Evolutionary conservation across 2,329 filamentous ascomycete species (phyloP).

Genomic region (Shiraia sp.): DNA sequence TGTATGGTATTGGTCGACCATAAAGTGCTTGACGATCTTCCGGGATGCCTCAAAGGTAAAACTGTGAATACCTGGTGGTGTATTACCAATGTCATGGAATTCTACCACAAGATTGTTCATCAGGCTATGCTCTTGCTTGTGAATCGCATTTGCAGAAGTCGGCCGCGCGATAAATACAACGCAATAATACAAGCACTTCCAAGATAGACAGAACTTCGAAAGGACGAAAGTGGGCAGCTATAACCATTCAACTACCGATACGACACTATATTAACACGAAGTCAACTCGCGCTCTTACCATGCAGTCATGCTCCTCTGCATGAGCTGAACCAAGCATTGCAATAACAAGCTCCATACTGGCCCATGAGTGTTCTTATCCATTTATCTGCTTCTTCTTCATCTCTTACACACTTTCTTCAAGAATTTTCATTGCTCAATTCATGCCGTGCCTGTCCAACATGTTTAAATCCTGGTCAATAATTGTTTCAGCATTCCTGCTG

Average conservation of each 20-base stretch:
- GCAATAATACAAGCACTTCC: too few species aligned
- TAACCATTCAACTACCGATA: conserved; percentile 1
- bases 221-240: too few species aligned
- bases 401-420: conserved; percentile 3
- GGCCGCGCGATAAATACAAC: too few species aligned
- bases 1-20: too few species aligned
- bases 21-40: too few species aligned
- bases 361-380: neutral
- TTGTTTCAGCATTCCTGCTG: conserved; percentile 1
- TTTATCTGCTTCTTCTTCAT: neutral
- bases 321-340: neutral
- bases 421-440: neutral
- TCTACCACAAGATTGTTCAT: too few species aligned
- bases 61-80: too few species aligned
- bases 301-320: conserved; percentile 1
- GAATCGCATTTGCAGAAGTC: too few species aligned
- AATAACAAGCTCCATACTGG: neutral
- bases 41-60: too few species aligned
- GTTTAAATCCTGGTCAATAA: conserved; percentile 5
- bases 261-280: conserved; percentile 1
- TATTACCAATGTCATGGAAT: too few species aligned
- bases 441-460: conserved; percentile 1
- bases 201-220: too few species aligned
- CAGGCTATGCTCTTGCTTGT: too few species aligned
- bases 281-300: neutral